Evolutionary conservation across 2,329 filamentous ascomycete genomes (phyloP), one percentile per base, ranked within the genome.

Genomic region (Aspergillus sclerotialis): DNA sequence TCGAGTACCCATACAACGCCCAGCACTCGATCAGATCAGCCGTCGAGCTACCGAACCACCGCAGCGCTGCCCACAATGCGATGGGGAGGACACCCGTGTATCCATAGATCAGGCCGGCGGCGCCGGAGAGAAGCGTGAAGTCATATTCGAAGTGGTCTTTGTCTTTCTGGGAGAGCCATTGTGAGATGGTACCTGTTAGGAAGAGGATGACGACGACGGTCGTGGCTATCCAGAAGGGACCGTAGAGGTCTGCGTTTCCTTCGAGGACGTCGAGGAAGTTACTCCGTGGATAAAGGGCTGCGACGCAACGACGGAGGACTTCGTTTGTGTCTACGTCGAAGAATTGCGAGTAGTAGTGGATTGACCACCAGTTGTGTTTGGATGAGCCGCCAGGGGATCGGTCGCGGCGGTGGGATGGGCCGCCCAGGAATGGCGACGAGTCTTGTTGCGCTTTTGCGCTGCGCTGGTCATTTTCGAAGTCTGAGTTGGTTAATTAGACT

Each of bases 231-330:
- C 92, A 98, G 58, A 96, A 88, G 1, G 92, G 92, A 1, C 90
- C 90, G 69, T 98, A 98, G 21, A 98, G 69, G 56, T 98, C 92
- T 1, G 92, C 86, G 60, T 96, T 96, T 13, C 92, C 92, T 59
- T 98, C 92, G 17, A 98, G 75, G 23, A 96, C 87, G 57, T 98
- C 92, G 44, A 98, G 80, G 66, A 98, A 98, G 70, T 94, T 95
- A 38, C 82, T 82, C 43, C 87, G 81, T 29, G 92, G 92, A 63
- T 84, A 94, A 25, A 96, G 69, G n/a, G 90, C 82, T 1, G 88
- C 83, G 63, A 80, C 81, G 65, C 92, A 96, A 46, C 92, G 84
- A 53, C 81, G 74, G 36, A 95, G 68, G 13, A 98, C 89, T 34
- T 92, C 85, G 40, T 77, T 81, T 2, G 92, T 96, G 66, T 98